phyloP scores from a whole-genome alignment of 495 filamentous ascomycete genomes.

The Trichoderma gamsii region DNA sequence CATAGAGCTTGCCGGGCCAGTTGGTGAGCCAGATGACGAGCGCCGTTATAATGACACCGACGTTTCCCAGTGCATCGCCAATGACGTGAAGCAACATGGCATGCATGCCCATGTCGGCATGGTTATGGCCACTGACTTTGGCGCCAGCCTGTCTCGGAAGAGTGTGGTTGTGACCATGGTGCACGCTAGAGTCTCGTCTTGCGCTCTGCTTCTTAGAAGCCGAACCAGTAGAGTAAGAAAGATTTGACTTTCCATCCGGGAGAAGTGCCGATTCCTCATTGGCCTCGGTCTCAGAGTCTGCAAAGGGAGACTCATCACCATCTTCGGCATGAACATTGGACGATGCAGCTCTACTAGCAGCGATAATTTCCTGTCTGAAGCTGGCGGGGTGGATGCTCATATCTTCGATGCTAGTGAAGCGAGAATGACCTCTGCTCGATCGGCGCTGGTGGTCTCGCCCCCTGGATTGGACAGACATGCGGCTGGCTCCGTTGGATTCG shows the following conservation, averaged over 20 bases:
- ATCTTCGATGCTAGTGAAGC: constrained; percentile 56
- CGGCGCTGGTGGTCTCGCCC: constrained; percentile 48
- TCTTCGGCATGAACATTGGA: constrained; percentile 19
- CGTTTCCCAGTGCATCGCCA: constrained; percentile 93
- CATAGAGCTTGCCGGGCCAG: constrained; percentile 58
- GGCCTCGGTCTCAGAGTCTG: constrained; percentile 43
- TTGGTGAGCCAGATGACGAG: constrained; percentile 85
- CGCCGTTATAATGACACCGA: constrained; percentile 91
- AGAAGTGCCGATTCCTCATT: constrained; percentile 17
- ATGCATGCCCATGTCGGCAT: constrained; percentile 93
- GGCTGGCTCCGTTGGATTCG: constrained; percentile 26
- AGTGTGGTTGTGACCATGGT: constrained; percentile 71
- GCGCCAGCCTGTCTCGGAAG: constrained; percentile 61
- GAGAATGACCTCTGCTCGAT: constrained; percentile 45
- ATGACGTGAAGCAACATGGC: constrained; percentile 95
- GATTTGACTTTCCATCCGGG: constrained; percentile 25
- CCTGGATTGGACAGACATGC: constrained; percentile 28
- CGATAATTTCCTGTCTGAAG: constrained; percentile 86
- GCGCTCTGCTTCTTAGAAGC: constrained; percentile 10
- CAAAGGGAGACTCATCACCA: constrained; percentile 44
- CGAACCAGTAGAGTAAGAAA: constrained; percentile 19
- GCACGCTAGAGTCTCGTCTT: constrained; percentile 40
- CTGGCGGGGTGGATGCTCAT: constrained; percentile 84
- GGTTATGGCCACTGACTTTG: constrained; percentile 58
- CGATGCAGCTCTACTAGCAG: constrained; percentile 48